Percentiles rank a stretch among this genome's conserved stretches.
phyloP scores from a whole-genome alignment of 768 basidiomycete genomes.

The Russula olivacea region DNA sequence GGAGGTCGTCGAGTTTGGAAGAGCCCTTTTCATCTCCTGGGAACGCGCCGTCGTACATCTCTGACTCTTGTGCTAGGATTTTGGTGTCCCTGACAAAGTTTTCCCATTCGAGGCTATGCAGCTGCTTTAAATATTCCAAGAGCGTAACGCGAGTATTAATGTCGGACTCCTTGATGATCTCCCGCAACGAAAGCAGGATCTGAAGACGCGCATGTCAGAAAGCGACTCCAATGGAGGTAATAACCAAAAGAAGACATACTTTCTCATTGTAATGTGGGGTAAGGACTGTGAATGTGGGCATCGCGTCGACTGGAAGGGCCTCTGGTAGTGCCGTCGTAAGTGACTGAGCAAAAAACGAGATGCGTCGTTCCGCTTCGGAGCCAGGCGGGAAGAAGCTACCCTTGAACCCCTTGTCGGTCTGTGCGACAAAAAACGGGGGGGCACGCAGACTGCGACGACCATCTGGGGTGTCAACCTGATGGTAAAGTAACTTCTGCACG shows the following conservation, averaged over 20 bases:
- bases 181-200: constrained; percentile 92
- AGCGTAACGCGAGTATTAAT: constrained; percentile 96
- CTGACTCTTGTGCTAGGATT: constrained; percentile 94
- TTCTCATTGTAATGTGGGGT: constrained; percentile 99
- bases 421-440: constrained; percentile 97
- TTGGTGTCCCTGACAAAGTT: constrained; percentile 99
- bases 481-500: constrained; percentile 95
- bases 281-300: constrained; percentile 98
- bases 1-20: constrained; percentile 85
- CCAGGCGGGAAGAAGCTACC: constrained; percentile 90
- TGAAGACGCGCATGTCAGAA: constrained; percentile 27
- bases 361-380: constrained; percentile 93
- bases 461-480: constrained; percentile 85
- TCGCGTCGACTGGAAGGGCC: constrained; percentile 94
- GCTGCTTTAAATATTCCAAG: constrained; percentile 95
- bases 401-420: constrained; percentile 80
- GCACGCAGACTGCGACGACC: constrained; percentile 90
- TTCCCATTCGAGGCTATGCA: constrained; percentile 98
- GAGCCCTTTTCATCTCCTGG: constrained; percentile 76
- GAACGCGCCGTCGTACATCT: constrained; percentile 74
- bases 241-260: constrained; percentile 36
- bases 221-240: neutral
- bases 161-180: constrained; percentile 98
- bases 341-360: constrained; percentile 98
- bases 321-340: constrained; percentile 93